Percentiles rank a stretch among this genome's conserved stretches.
These are phyloP conservation scores for Fusarium sp. DNA, from an alignment of 2,329 filamentous ascomycete species.

Conservation along the genomic window DNA sequence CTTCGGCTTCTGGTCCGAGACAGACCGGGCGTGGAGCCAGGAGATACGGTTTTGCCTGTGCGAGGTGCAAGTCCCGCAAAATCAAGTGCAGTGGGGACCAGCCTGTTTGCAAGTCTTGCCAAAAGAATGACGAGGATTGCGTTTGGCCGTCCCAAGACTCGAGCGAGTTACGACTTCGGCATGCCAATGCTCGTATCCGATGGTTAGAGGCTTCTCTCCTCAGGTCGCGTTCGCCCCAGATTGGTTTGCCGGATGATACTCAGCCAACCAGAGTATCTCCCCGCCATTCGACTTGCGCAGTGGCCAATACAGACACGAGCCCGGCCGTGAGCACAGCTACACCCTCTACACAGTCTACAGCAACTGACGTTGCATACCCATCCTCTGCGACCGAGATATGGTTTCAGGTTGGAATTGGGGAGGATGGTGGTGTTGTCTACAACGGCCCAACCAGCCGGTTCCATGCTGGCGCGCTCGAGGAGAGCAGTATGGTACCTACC, in stretches of 20 bases:
- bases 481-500: neutral
- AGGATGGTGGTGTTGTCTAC: conserved; percentile 33
- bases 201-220: neutral
- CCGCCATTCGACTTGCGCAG: neutral
- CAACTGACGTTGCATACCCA: neutral
- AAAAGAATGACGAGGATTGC: conserved; percentile 1
- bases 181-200: conserved; percentile 10
- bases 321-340: neutral
- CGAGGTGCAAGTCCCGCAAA: conserved; percentile 11
- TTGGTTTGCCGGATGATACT: neutral
- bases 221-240: neutral
- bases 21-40: neutral
- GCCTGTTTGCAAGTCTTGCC: neutral
- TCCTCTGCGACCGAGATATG: conserved; percentile 15
- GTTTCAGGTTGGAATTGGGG: conserved; percentile 36
- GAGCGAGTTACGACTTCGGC: neutral
- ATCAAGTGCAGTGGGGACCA: conserved; percentile 13
- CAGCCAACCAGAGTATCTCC: neutral
- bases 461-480: conserved; percentile 11
- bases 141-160: conserved; percentile 1
- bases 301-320: neutral
- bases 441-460: conserved; percentile 39
- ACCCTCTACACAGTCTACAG: neutral
- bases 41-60: conserved; percentile 12
- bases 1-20: neutral